Base-by-base conservation (phyloP, 257 asterid genomes). In the Voacanga thouarsii region DNA sequence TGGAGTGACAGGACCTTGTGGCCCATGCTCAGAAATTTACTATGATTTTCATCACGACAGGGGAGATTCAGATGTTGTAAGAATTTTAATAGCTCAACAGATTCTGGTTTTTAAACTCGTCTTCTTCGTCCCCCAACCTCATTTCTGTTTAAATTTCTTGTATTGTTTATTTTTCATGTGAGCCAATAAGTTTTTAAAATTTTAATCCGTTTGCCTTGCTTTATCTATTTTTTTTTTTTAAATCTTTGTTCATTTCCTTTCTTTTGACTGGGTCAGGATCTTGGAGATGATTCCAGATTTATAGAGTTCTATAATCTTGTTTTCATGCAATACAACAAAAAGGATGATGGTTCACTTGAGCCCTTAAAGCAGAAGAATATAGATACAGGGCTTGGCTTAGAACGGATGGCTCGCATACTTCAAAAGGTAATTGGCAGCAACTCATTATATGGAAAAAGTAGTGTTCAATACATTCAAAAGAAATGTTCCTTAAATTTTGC, bases 241-340 rank as follows among this genome's bases (percentile, higher is more conserved):
- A 39, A 1, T 63, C 64, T 65, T 51, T 75, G 51, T 45, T 72
- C 50, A 63, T 70, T 80, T 78, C 45, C 75, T 80, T 33, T 57
- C 2, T 73, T 39, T 57, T 24, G 7, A 49, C 60, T 71, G 57
- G 11, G 55, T 75, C 90, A 94, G 99, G 99, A 94, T 83, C 98
- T 92, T 82, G 94, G 94, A 76, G 99, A 94, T 85, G 99, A 92
- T 86, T 50, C 94, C 53, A 91, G 99, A 82, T 94, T 94, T 83
- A 94, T 94, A 88, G 99, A 94, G 91, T 92, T 92, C 88, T 94
- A 94, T 87, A 94, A 94, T 87, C 97, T 94, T 59, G 99, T 94
- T 74, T 94, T 94, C 73, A 94, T 94, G 99, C 92, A 94, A 86
- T 94, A 91, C 87, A 92, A 94, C 79, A 90, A 80, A 86, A 91